phyloP scores from a whole-genome alignment of 345 rosid genomes.

The Eutrema heterophyllum region DNA sequence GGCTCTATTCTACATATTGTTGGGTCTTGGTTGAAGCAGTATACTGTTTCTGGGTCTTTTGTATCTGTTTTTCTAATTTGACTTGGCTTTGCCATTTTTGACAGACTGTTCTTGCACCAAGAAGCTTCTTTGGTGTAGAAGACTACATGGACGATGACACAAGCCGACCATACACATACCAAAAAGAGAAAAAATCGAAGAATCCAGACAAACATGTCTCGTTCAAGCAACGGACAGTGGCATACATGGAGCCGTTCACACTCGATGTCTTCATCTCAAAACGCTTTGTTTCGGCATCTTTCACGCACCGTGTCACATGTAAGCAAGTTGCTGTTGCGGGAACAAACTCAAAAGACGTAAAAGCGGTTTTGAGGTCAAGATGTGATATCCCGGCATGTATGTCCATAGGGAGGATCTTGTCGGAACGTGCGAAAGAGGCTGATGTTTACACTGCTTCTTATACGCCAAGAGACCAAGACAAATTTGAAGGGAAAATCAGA shows the following conservation, averaged over 20 bases:
- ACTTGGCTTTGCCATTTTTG: background rate
- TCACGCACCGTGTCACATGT: constrained; percentile 85
- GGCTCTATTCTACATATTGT: background rate
- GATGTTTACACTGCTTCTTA: constrained; percentile 82
- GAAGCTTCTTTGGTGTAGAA: constrained; percentile 97
- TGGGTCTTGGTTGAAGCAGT: background rate
- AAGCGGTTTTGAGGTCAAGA: constrained; percentile 77
- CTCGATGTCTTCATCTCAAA: constrained; percentile 85
- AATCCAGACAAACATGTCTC: constrained; percentile 75
- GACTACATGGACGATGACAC: constrained; percentile 86
- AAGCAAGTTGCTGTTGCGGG: constrained; percentile 97
- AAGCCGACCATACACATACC: constrained; percentile 83
- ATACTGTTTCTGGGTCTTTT: background rate
- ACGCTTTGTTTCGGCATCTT: constrained; percentile 85
- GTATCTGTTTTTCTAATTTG: background rate
- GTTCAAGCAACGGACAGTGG: constrained; percentile 75
- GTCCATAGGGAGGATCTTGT: constrained; percentile 66
- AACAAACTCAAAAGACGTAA: constrained; percentile 91
- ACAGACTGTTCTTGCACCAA: constrained; percentile 56
- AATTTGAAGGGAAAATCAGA: constrained; percentile 92
- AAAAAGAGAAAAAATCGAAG: constrained; percentile 80
- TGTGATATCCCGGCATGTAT: constrained; percentile 88
- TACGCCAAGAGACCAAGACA: constrained; percentile 85
- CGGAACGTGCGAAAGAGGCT: constrained; percentile 85
- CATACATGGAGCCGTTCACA: constrained; percentile 89